Conservation (phyloP, 306 rosid genomes). For the Glycine soja region DNA sequence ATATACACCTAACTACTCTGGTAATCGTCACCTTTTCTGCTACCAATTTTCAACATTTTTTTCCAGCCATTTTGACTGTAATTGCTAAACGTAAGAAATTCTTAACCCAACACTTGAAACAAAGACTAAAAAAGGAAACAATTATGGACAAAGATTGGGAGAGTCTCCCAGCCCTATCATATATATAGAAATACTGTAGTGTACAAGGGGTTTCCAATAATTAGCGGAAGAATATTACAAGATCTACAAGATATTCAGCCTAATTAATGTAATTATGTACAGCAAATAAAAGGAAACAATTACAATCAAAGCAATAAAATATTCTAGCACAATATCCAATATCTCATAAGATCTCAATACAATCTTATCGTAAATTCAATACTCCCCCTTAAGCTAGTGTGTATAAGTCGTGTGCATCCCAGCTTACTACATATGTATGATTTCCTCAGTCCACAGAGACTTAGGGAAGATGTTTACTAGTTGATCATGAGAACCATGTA, state of each 20-base stretch:
- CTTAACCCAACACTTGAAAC: background rate
- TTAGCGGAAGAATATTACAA: background rate
- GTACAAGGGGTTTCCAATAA: background rate
- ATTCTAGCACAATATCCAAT: background rate
- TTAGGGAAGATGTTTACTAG: background rate
- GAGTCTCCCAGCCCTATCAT: background rate
- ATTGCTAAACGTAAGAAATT: background rate
- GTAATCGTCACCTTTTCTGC: too few relatives aligned
- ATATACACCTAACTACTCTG: slow-evolving; percentile 12
- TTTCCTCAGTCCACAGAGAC: background rate
- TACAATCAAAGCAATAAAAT: background rate
- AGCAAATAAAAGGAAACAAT: background rate
- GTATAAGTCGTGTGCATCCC: background rate
- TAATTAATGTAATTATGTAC: background rate
- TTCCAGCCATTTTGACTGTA: background rate
- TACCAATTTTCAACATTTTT: background rate
- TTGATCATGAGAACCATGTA: background rate
- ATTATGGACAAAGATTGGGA: background rate
- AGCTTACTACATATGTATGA: background rate
- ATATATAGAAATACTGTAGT: background rate
- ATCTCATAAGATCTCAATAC: background rate
- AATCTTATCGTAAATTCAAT: background rate
- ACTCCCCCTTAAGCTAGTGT: background rate
- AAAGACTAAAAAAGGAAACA: background rate
- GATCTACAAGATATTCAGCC: background rate